phyloP scores from a whole-genome alignment of 2,329 filamentous ascomycete genomes.

The Hymenoscyphus repandus region DNA sequence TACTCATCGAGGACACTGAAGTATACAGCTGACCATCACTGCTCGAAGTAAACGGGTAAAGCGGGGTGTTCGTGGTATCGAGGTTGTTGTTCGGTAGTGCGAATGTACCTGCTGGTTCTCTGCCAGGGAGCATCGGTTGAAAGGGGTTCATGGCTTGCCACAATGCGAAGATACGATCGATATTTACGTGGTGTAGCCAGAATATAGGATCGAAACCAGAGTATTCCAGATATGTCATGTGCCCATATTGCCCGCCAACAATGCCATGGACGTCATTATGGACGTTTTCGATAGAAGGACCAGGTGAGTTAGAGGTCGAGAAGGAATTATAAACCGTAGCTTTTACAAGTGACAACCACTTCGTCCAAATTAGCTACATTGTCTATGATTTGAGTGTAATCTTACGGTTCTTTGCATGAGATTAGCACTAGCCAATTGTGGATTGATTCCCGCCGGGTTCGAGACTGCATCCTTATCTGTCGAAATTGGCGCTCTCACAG shows the following conservation, averaged over 20 bases:
- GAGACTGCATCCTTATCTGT: conserved; percentile 12
- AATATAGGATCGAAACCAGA: conserved; percentile 55
- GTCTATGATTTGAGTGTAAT: conserved; percentile 22
- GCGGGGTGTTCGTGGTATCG: conserved; percentile 32
- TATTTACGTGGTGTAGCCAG: conserved; percentile 40
- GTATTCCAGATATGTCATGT: conserved; percentile 65
- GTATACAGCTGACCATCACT: conserved; percentile 46
- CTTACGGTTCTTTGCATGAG: conserved; percentile 25
- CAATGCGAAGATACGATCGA: conserved; percentile 68
- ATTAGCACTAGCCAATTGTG: conserved; percentile 10
- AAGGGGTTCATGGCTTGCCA: conserved; percentile 72
- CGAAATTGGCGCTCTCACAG: conserved; percentile 24
- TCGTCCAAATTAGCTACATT: conserved; percentile 4
- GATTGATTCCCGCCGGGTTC: conserved; percentile 17
- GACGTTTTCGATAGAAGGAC: conserved; percentile 39
- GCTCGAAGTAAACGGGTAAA: conserved; percentile 30
- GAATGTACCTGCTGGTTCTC: conserved; percentile 8
- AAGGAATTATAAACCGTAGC: conserved; percentile 36
- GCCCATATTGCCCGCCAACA: conserved; percentile 42
- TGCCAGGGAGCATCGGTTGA: conserved; percentile 48
- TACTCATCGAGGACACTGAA: conserved; percentile 34
- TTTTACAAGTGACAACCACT: conserved; percentile 41
- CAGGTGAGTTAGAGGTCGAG: conserved; percentile 34
- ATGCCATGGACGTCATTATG: conserved; percentile 40
- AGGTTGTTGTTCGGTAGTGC: conserved; percentile 9